These are phyloP conservation scores for Nicotiana obtusifolia DNA, from an alignment of 257 asterid species.

Conservation along the genomic window DNA sequence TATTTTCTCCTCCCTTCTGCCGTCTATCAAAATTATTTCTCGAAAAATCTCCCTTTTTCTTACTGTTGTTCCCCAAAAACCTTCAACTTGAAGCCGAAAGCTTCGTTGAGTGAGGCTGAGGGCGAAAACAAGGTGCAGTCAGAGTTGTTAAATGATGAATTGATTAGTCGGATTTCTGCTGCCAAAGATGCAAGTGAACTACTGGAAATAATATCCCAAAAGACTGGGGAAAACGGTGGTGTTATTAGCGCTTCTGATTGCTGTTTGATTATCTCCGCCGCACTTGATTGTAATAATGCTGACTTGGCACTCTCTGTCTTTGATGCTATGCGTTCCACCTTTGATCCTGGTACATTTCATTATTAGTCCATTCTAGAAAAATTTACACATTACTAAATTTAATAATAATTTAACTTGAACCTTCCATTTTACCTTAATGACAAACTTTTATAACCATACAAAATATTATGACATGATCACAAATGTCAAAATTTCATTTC, in stretches of 20 bases:
- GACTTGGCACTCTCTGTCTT: slow-evolving; percentile 83
- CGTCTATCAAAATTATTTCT: background rate
- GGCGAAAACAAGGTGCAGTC: slow-evolving; percentile 15
- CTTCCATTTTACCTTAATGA: too few relatives aligned
- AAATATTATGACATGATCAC: too few relatives aligned
- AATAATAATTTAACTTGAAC: too few relatives aligned
- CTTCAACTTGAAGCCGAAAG: slow-evolving; percentile 12
- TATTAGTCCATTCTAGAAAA: too few relatives aligned
- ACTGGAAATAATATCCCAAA: slow-evolving; percentile 38
- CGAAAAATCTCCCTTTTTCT: slow-evolving; percentile 12
- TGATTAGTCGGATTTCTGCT: slow-evolving; percentile 41
- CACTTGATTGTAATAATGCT: slow-evolving; percentile 79
- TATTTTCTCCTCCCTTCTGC: slow-evolving; percentile 30
- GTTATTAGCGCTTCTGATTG: slow-evolving; percentile 46
- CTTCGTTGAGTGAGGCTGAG: slow-evolving; percentile 20
- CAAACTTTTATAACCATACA: too few relatives aligned
- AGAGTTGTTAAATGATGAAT: slow-evolving; percentile 45
- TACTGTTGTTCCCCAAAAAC: slow-evolving; percentile 12
- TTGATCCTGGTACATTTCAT: slow-evolving; percentile 43
- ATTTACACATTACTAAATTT: too few relatives aligned
- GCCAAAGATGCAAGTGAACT: slow-evolving; percentile 56
- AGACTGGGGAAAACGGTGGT: slow-evolving; percentile 38
- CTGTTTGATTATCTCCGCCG: slow-evolving; percentile 58
- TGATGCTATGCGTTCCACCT: slow-evolving; percentile 78
- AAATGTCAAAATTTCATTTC: too few relatives aligned